A percentile compares a stretch with the other conserved stretches of the same genome.
These are phyloP conservation scores for Cladophialophora psammophila DNA, from an alignment of 2,329 filamentous ascomycete species.

Conservation along the genomic window DNA sequence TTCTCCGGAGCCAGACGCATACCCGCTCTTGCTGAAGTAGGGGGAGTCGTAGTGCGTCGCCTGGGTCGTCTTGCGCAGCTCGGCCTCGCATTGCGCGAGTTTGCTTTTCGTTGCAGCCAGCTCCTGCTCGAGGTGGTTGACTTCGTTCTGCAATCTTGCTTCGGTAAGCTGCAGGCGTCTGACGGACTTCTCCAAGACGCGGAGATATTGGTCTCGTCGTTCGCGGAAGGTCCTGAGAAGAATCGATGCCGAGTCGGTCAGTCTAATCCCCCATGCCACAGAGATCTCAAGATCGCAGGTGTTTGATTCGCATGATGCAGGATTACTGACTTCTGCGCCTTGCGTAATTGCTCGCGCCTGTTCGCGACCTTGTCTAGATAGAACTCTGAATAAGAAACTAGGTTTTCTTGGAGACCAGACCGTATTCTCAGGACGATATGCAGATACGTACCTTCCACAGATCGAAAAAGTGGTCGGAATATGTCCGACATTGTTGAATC, in stretches of 20 bases:
- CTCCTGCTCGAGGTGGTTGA: conserved; percentile 40
- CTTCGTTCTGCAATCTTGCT: conserved; percentile 43
- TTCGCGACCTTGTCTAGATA: conserved; percentile 34
- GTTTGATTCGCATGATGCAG: neutral
- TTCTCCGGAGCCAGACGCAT: neutral
- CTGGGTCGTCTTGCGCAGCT: neutral
- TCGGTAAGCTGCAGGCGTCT: conserved; percentile 40
- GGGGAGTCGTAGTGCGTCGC: neutral
- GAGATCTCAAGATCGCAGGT: conserved; percentile 1
- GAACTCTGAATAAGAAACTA: neutral
- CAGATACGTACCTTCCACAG: conserved; percentile 24
- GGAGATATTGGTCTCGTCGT: conserved; percentile 32
- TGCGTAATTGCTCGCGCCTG: conserved; percentile 49
- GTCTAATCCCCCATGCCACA: neutral
- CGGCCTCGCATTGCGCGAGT: conserved; percentile 28
- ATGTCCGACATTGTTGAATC: conserved; percentile 23
- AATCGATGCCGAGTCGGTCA: conserved; percentile 1
- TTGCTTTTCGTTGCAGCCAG: conserved; percentile 39
- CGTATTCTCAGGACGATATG: neutral
- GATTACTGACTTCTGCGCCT: conserved; percentile 42
- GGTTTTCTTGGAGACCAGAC: neutral
- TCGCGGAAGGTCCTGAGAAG: conserved; percentile 29
- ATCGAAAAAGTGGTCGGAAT: conserved; percentile 31
- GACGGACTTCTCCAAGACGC: conserved; percentile 24
- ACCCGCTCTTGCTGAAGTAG: neutral